phyloP scores from a whole-genome alignment of 192 early-diverging fungal genomes.

The Spizellomyces punctatus region DNA sequence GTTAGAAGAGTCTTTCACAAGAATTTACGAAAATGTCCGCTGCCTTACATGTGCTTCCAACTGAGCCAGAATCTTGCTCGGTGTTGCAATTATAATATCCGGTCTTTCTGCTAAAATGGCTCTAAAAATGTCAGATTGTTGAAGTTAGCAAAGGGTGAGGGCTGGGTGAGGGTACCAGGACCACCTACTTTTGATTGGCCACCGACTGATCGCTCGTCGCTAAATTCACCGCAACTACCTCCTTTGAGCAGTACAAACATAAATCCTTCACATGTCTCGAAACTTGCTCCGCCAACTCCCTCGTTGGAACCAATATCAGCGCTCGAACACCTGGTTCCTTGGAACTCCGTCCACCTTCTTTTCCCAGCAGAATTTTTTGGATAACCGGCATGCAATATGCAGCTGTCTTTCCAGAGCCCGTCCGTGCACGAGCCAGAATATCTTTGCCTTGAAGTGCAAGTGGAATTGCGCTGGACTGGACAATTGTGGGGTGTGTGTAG shows the following conservation, averaged over 20 bases:
- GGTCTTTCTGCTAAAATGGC: conserved; percentile 80
- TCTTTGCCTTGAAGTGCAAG: conserved; percentile 91
- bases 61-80: conserved; percentile 77
- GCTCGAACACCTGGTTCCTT: conserved; percentile 41
- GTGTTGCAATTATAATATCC: conserved; percentile 89
- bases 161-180: background rate
- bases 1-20: background rate
- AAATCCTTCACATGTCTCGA: conserved; percentile 73
- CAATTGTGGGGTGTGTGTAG: conserved; percentile 82
- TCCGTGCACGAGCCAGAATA: conserved; percentile 88
- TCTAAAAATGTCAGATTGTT: conserved; percentile 36
- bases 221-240: conserved; percentile 69
- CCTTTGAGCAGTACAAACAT: conserved; percentile 69
- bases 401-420: conserved; percentile 96
- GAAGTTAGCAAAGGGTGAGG: background rate
- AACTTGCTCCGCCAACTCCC: conserved; percentile 95
- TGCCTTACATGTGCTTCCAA: conserved; percentile 40
- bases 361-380: conserved; percentile 82
- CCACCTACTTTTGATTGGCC: conserved; percentile 30
- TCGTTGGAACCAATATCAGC: conserved; percentile 90
- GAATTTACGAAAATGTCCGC: too few species aligned
- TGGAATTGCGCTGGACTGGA: conserved; percentile 89
- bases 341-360: conserved; percentile 40
- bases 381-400: conserved; percentile 91
- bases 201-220: conserved; percentile 44